A percentile compares a stretch with the other conserved stretches of the same genome.
Evolutionary conservation across 768 basidiomycete genomes (phyloP).

Genomic region (Podaxis sp.): DNA sequence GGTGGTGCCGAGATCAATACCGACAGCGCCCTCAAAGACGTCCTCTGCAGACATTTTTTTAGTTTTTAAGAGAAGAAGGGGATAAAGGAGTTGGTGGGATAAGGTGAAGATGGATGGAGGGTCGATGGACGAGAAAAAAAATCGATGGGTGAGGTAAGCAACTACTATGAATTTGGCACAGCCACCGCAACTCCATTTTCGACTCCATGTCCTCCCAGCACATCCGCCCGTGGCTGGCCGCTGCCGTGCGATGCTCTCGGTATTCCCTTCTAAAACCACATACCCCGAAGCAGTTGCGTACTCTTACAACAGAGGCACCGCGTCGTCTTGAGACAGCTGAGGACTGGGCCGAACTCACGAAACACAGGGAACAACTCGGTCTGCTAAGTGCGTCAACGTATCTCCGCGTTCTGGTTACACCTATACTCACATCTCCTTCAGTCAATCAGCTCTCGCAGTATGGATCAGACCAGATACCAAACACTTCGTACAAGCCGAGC

Average conservation of each 20-base stretch:
- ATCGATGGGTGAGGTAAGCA: conserved; percentile 61
- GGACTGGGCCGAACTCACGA: conserved; percentile 67
- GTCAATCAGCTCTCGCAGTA: conserved; percentile 63
- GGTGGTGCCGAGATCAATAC: conserved; percentile 96
- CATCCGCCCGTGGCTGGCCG: conserved; percentile 35
- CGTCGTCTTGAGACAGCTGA: conserved; percentile 41
- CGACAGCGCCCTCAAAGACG: conserved; percentile 93
- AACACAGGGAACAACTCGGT: conserved; percentile 52
- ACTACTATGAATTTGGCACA: conserved; percentile 37
- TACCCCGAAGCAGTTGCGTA: conserved; percentile 15
- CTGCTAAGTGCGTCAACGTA: conserved; percentile 46
- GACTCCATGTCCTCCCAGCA: conserved; percentile 36
- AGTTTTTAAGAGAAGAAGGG: conserved; percentile 29
- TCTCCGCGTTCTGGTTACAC: conserved; percentile 3
- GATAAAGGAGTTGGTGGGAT: conserved; percentile 31
- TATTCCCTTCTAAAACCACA: conserved; percentile 13
- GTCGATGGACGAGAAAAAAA: conserved; percentile 40
- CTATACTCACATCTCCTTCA: conserved; percentile 28
- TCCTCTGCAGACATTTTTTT: conserved; percentile 75
- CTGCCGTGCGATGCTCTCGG: conserved; percentile 30
- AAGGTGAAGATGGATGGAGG: conserved; percentile 37
- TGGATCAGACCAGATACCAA: conserved; percentile 74
- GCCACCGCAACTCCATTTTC: conserved; percentile 34
- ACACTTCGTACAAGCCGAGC: conserved; percentile 72
- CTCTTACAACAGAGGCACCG: conserved; percentile 26